Percentiles rank a stretch among this genome's conserved stretches.
phyloP scores from a whole-genome alignment of 163 green algal genomes.

The Chlamydomonas reinhardtii region DNA sequence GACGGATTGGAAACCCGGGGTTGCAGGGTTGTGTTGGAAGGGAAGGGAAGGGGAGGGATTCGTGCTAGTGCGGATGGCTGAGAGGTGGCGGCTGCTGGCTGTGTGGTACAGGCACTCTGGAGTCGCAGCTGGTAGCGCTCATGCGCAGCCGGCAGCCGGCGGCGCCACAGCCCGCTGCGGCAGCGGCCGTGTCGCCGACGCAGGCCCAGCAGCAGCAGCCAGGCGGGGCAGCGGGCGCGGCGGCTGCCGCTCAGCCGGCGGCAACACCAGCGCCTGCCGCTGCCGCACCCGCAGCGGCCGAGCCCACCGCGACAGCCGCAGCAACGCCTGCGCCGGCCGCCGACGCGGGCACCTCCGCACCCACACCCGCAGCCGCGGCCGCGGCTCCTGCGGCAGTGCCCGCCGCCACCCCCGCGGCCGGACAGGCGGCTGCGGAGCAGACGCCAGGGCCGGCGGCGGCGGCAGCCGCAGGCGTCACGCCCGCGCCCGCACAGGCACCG shows the following conservation, averaged over 20 bases:
- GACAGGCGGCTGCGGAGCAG: not conserved
- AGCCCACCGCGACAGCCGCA: too few species aligned
- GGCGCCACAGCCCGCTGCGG: constrained; percentile 3
- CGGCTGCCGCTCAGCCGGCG: not conserved
- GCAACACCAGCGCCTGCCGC: not conserved
- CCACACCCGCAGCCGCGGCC: not conserved
- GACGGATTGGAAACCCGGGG: too few species aligned
- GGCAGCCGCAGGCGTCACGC: not conserved
- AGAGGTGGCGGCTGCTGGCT: too few species aligned
- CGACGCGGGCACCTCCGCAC: constrained; percentile 9
- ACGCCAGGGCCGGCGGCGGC: not conserved
- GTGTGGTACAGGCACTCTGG: constrained; percentile 43
- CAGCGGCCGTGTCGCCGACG: not conserved
- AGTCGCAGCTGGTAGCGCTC: constrained; percentile 25
- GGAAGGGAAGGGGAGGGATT: not conserved
- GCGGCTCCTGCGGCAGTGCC: not conserved
- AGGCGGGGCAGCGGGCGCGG: not conserved
- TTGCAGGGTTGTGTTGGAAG: too few species aligned
- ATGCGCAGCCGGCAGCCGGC: constrained; percentile 37
- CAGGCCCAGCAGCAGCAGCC: not conserved
- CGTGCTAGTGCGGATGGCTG: too few species aligned
- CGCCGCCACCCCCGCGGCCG: not conserved
- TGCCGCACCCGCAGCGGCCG: not conserved
- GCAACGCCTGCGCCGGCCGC: not conserved
- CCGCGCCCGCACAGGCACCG: constrained; percentile 1